Evolutionary conservation across 805 yeast genomes (phyloP).

Genomic region (Metahyphopichia silvanorum): DNA sequence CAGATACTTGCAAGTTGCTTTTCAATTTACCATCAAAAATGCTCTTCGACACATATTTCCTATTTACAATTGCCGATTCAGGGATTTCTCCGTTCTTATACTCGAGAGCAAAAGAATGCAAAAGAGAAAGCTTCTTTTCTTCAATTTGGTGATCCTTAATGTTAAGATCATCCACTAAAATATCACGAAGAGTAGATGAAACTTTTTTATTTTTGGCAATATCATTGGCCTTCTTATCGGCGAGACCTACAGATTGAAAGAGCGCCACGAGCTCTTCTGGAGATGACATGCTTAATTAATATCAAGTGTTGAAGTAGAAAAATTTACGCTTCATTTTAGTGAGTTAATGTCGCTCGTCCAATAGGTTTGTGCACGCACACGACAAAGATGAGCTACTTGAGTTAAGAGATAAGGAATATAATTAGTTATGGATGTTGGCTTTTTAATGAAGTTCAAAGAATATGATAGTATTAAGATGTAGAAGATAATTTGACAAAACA

Average conservation of each 20-base stretch:
- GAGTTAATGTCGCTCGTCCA: no score
- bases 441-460: no score
- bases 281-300: constrained; percentile 7
- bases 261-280: constrained; percentile 30
- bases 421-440: no score
- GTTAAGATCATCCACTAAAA: constrained; percentile 44
- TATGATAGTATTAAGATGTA: no score
- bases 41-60: constrained; percentile 54
- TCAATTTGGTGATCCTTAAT: constrained; percentile 38
- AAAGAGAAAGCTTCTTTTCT: constrained; percentile 57
- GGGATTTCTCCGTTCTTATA: constrained; percentile 51
- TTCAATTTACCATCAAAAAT: constrained; percentile 63
- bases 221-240: constrained; percentile 73
- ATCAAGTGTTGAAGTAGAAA: not conserved
- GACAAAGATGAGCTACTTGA: no score
- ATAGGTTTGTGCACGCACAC: no score
- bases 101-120: constrained; percentile 76
- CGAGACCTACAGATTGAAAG: constrained; percentile 57
- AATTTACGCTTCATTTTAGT: no score
- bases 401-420: no score
- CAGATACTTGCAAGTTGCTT: constrained; percentile 71
- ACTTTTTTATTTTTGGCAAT: constrained; percentile 85
- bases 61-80: constrained; percentile 27
- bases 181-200: constrained; percentile 59
- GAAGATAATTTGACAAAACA: no score